phyloP scores from a whole-genome alignment of 345 rosid genomes.

The Isatis tinctoria region DNA sequence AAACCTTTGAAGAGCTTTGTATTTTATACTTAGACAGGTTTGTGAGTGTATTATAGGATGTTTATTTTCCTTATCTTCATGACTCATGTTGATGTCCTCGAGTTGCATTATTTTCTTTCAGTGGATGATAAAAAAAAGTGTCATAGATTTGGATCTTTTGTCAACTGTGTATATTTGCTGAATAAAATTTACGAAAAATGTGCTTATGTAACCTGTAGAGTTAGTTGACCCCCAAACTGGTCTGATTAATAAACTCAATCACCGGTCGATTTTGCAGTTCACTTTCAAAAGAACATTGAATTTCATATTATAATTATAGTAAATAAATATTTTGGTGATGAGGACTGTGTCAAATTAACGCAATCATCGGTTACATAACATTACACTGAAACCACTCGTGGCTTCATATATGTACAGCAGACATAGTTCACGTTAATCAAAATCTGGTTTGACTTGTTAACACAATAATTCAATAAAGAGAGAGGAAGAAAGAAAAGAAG shows the following conservation, averaged over 20 bases:
- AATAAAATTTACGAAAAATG: background rate
- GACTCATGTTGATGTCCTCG: background rate
- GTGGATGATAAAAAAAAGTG: background rate
- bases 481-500: background rate
- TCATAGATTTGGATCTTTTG: background rate
- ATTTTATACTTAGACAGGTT: conserved; percentile 25
- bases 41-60: conserved; percentile 32
- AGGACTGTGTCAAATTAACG: conserved; percentile 1
- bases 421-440: conserved; percentile 18
- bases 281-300: background rate
- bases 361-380: conserved; percentile 17
- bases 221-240: background rate
- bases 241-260: background rate
- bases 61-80: background rate
- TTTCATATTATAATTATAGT: background rate
- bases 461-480: background rate
- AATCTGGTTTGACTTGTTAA: conserved; percentile 14
- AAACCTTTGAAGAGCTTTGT: conserved; percentile 30
- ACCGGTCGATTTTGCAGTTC: background rate
- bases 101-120: background rate
- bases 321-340: background rate
- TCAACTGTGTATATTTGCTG: background rate
- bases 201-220: background rate
- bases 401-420: background rate
- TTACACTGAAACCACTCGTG: conserved; percentile 8